Base-by-base conservation (phyloP, 495 filamentous ascomycete genomes). In the Neurospora sublineolata region DNA sequence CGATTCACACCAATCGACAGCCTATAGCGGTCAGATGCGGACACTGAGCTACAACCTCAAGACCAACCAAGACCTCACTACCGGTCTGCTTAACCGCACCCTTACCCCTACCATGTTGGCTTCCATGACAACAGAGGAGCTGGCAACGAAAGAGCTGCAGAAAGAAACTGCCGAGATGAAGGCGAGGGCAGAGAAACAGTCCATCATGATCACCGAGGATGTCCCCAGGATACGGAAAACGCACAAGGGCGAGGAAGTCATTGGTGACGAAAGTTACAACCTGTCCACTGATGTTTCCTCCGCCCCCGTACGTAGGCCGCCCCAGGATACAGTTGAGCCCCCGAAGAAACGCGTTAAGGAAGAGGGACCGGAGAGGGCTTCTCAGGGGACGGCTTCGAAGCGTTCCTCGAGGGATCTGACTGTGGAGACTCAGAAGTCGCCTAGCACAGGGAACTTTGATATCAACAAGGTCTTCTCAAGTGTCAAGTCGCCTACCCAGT, bases 171-270 rank as follows among this genome's bases (percentile, higher is more conserved):
- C 92, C 14, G 91, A 94, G 78, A 87, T 89, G 83, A 86, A 85
- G 71, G 84, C 87, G 30, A 80, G 84, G 46, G 89, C 91, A 1
- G 95, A 97, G 73, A 91, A 95, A 73, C 94, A 97, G 74, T 89
- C 93, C 69, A 92, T 94, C 68, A 88, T 97, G 69, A 86, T 94
- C 38, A 88, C 92, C 44, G 93, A 97, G 42, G 89, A 94, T 74
- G 89, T 88, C 0, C 95, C 94, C 8, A 88, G 94, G 4, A 91
- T 97, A 71, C 87, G 94, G 75, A 89, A 91, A 74, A 97, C 94
- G 3, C 95, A 98, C 79, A 99, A 97, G 80, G 95, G 95, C 37
- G 94, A 97, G 72, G 95, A 99, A 77, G 72, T 97, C 16, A 87
- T 99, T 41, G 93, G 92, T 69, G 89, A 91, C 39, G 92, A 86